phyloP scores from a whole-genome alignment of 345 rosid species.

The Brassica napus region DNA sequence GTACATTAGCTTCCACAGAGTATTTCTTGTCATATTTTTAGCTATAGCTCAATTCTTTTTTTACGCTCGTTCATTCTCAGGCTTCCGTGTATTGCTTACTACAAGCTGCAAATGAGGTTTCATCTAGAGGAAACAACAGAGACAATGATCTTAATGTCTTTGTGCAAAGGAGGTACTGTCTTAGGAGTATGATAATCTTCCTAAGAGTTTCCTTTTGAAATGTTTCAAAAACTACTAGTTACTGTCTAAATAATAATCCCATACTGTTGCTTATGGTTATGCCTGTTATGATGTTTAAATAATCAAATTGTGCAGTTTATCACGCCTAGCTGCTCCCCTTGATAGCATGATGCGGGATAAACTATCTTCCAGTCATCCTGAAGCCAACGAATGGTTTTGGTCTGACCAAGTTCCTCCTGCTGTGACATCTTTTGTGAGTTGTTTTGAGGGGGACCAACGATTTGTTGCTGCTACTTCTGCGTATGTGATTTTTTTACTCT shows the following conservation, averaged over 20 bases:
- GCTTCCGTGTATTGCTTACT: not conserved
- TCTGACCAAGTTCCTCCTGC: conserved; percentile 70
- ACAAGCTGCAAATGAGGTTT: conserved; percentile 52
- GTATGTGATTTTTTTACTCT: conserved; percentile 47
- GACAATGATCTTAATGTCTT: conserved; percentile 75
- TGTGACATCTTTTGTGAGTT: conserved; percentile 65
- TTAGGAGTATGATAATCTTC: no score
- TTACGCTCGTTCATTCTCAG: not conserved
- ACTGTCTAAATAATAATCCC: not conserved
- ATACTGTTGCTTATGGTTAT: conserved; percentile 4
- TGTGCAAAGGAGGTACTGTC: conserved; percentile 83
- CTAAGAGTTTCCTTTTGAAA: conserved; percentile 4
- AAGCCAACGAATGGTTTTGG: conserved; percentile 84
- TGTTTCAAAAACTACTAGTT: not conserved
- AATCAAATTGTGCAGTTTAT: conserved; percentile 57
- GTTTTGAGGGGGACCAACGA: conserved; percentile 65
- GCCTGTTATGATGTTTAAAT: conserved; percentile 9
- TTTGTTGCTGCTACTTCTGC: conserved; percentile 59
- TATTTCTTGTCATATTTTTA: not conserved
- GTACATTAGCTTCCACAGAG: no score
- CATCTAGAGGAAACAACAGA: conserved; percentile 73
- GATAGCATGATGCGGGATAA: conserved; percentile 85
- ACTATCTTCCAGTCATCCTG: conserved; percentile 73
- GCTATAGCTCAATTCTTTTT: not conserved
- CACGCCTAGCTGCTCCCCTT: conserved; percentile 72